Evolutionary conservation across 2,329 filamentous ascomycete genomes (phyloP).

Genomic region (Hypomyces rosellus): DNA sequence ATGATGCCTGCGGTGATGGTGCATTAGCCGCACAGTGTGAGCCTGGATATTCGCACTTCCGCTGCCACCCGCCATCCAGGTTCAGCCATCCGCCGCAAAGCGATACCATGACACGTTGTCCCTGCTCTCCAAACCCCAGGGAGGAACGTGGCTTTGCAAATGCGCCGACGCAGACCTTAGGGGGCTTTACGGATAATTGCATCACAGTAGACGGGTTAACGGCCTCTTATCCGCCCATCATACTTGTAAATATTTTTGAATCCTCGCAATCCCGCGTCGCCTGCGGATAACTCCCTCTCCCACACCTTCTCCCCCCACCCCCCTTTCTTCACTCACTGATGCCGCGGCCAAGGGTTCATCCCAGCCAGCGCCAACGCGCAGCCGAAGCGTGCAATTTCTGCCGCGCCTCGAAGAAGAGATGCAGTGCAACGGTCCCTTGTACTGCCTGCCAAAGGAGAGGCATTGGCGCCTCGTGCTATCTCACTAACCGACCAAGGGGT

Average conservation of each 20-base stretch:
- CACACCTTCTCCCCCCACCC: not conserved
- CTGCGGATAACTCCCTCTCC: constrained; percentile 2
- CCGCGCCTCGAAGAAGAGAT: constrained; percentile 44
- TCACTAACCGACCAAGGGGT: constrained; percentile 27
- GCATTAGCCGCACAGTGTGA: too few species aligned
- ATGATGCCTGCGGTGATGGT: too few species aligned
- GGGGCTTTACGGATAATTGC: too few species aligned
- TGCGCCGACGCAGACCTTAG: too few species aligned
- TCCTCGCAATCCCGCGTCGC: too few species aligned
- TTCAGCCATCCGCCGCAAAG: too few species aligned
- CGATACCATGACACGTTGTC: too few species aligned
- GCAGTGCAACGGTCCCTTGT: constrained; percentile 43
- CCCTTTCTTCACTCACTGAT: constrained; percentile 24
- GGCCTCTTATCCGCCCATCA: not conserved
- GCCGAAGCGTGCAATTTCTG: constrained; percentile 43
- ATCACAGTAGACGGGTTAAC: too few species aligned
- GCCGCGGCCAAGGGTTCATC: constrained; percentile 46
- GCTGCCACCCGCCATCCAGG: too few species aligned
- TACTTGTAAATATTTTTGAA: not conserved
- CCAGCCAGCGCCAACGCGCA: constrained; percentile 41
- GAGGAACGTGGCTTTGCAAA: too few species aligned
- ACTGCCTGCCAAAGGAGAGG: constrained; percentile 40
- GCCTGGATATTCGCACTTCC: too few species aligned
- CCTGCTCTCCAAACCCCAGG: too few species aligned
- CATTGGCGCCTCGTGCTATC: constrained; percentile 30